Evolutionary conservation across 148 eudicot species (phyloP), one percentile per base, ranked within the genome.

Genomic region (Selenicereus undatus): DNA sequence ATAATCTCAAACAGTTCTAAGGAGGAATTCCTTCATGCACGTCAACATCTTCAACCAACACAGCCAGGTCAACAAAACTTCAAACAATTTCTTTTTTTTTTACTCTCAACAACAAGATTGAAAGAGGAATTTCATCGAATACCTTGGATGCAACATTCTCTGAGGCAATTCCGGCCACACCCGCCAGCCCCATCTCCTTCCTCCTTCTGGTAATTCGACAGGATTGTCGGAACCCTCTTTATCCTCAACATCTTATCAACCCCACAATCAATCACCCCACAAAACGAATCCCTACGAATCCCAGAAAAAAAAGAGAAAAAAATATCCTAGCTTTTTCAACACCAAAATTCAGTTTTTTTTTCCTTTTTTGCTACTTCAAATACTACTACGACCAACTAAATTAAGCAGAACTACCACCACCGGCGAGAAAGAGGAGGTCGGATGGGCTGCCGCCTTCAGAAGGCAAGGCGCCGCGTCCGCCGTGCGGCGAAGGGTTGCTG

Each of bases 381-480:
- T 35, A 62, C 8, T 16, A 20, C 36, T 24, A 64, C 54, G 36
- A 69, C 27, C 29, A 71, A 62, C 32, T 22, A n/a, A n/a, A 12
- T 20, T 1, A 56, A 2, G 18, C 0, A 17, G 58, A 0, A 30
- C 17, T 62, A 82, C 98, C 98, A 36, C 98, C 97, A 64, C 94
- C 97, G 68, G 98, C 98, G 30, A 95, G 97, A 83, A 95, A 93
- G 76, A 95, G 91, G 81, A 95, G 97, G 81, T 93, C 98, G 81
- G 98, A 93, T 11, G 97, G 96, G 85, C 89, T 78, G 83, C 98
- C 98, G 88, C 98, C 98, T 88, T 91, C 96, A 72, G 98, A 93
- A 65, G 98, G 98, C 85, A 89, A 81, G 81, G 98, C 98, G 58
- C 98, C 98, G 24, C 98, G 91, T 10, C 97, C 98, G 78, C 98